Evolutionary conservation across 2,329 filamentous ascomycete genomes (phyloP).

Genomic region (Orbilia ellipsospora): DNA sequence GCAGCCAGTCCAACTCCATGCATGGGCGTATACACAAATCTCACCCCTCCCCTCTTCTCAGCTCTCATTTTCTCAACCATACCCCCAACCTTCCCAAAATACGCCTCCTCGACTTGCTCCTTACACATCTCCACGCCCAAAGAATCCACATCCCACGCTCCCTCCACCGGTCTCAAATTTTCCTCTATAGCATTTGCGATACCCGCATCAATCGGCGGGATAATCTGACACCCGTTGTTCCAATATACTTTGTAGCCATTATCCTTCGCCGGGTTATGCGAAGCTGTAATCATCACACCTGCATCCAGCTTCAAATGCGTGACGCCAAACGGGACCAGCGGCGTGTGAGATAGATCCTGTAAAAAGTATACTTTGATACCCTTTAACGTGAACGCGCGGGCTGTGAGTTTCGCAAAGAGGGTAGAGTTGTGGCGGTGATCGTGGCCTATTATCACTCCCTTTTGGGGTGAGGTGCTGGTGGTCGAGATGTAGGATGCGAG

Average conservation of each 20-base stretch:
- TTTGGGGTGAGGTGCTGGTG: constrained; percentile 61
- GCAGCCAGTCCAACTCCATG: constrained; percentile 68
- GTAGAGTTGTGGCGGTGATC: constrained; percentile 73
- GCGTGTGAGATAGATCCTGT: constrained; percentile 69
- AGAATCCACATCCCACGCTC: constrained; percentile 62
- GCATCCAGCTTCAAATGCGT: constrained; percentile 67
- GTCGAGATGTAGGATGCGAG: constrained; percentile 70
- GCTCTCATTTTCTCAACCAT: constrained; percentile 41
- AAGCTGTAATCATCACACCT: constrained; percentile 75
- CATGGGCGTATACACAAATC: constrained; percentile 70
- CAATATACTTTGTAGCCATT: constrained; percentile 78
- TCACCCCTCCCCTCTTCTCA: constrained; percentile 33
- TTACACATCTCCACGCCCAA: constrained; percentile 64
- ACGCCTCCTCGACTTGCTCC: constrained; percentile 63
- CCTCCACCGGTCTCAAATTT: constrained; percentile 67
- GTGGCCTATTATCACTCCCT: constrained; percentile 69
- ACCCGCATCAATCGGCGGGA: constrained; percentile 70
- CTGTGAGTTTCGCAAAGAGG: constrained; percentile 71
- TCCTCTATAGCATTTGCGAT: constrained; percentile 70
- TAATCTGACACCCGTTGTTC: constrained; percentile 74
- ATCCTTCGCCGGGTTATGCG: constrained; percentile 71
- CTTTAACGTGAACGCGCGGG: constrained; percentile 70
- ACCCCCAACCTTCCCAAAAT: constrained; percentile 60
- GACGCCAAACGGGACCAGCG: constrained; percentile 72
- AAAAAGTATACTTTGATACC: constrained; percentile 72